Percentiles rank a stretch among this genome's conserved stretches.
phyloP scores from a whole-genome alignment of 176 grass and related monocot genomes.

The Cocos nucifera region DNA sequence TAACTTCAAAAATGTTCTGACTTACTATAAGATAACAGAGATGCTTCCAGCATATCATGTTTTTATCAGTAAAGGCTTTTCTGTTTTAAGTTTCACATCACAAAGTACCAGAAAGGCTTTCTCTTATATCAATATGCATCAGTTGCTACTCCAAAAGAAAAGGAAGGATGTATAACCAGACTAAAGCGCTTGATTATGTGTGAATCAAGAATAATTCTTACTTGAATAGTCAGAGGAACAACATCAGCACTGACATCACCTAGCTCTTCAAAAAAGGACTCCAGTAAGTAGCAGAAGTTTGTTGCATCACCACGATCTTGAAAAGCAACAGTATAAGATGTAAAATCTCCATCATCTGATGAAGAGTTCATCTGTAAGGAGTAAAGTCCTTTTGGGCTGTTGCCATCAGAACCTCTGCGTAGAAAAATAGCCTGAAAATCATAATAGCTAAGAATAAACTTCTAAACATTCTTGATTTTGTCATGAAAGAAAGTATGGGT shows the following conservation, averaged over 20 bases:
- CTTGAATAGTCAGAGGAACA: constrained; percentile 34
- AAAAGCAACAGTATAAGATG: constrained; percentile 36
- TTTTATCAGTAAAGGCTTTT: too few species aligned
- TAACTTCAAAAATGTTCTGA: too few species aligned
- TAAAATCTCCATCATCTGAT: constrained; percentile 11
- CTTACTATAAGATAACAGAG: too few species aligned
- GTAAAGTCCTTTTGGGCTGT: constrained; percentile 27
- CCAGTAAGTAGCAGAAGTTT: constrained; percentile 33
- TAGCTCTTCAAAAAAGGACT: constrained; percentile 37
- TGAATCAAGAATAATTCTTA: background rate
- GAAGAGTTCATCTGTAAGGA: constrained; percentile 25
- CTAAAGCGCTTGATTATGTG: background rate
- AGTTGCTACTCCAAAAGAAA: background rate
- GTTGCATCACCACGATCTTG: constrained; percentile 28
- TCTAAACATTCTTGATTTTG: background rate
- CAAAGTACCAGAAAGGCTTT: too few species aligned
- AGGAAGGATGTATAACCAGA: constrained; percentile 1
- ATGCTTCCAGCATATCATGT: too few species aligned
- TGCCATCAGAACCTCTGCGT: constrained; percentile 11
- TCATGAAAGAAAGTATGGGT: too few species aligned
- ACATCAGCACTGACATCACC: constrained; percentile 31
- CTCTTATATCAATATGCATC: too few species aligned
- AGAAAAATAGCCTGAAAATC: constrained; percentile 32
- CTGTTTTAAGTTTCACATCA: too few species aligned
- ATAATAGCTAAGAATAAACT: background rate